These are phyloP conservation scores for Saturnispora silvae DNA, from an alignment of 805 yeast genomes.

Conservation along the genomic window DNA sequence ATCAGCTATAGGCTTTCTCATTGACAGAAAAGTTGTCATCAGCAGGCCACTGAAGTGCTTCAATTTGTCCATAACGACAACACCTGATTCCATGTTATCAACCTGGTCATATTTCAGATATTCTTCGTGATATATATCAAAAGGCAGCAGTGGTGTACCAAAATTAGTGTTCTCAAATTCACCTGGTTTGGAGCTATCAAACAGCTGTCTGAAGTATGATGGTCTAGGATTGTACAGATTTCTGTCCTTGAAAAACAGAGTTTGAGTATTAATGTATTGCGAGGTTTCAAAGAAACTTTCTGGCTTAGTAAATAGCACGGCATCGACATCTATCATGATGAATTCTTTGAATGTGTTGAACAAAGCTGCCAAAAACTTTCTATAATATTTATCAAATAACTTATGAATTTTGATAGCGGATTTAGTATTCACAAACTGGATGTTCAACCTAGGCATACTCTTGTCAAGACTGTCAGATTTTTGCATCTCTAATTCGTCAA, in stretches of 20 bases:
- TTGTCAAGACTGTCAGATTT: slow-evolving; percentile 1
- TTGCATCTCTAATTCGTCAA: neutral
- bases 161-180: slow-evolving; percentile 28
- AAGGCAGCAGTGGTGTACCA: slow-evolving; percentile 27
- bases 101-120: slow-evolving; percentile 30
- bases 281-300: slow-evolving; percentile 27
- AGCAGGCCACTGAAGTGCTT: slow-evolving; percentile 39
- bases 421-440: slow-evolving; percentile 23
- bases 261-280: slow-evolving; percentile 28
- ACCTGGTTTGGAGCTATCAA: slow-evolving; percentile 37
- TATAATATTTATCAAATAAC: slow-evolving; percentile 17
- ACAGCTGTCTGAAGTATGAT: slow-evolving; percentile 29
- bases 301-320: slow-evolving; percentile 29
- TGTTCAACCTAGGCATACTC: slow-evolving; percentile 17
- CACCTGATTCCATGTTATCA: slow-evolving; percentile 39
- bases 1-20: slow-evolving; percentile 30
- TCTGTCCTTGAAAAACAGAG: slow-evolving; percentile 41
- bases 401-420: slow-evolving; percentile 12
- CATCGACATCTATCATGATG: slow-evolving; percentile 42
- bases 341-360: slow-evolving; percentile 48
- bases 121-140: slow-evolving; percentile 24
- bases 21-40: slow-evolving; percentile 30
- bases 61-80: slow-evolving; percentile 33
- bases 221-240: slow-evolving; percentile 19
- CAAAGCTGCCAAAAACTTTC: slow-evolving; percentile 44